Evolutionary conservation across 257 asterid genomes (phyloP).

Genomic region (Ballota nigra): DNA sequence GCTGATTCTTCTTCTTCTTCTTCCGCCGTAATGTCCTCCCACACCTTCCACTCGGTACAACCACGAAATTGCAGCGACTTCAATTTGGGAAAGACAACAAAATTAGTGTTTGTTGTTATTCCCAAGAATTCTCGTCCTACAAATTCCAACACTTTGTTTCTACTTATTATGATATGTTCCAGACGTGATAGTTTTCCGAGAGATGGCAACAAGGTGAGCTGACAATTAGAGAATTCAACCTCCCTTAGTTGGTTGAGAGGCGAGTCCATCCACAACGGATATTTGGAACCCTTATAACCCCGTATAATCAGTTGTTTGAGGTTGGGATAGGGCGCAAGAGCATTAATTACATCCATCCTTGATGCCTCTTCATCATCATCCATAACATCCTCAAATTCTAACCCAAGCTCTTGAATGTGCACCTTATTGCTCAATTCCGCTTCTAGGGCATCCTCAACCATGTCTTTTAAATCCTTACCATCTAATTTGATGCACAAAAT

Average conservation of each 20-base stretch:
- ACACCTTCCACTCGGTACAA: slow-evolving; percentile 16
- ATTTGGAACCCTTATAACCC: background rate
- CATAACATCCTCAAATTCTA: no score
- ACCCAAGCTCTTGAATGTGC: no score
- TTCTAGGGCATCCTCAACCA: no score
- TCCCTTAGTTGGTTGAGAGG: background rate
- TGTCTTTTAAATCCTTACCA: background rate
- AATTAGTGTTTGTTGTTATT: background rate
- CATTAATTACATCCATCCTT: no score
- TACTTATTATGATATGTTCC: background rate
- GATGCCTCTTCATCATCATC: no score
- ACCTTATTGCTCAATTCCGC: no score
- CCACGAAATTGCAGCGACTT: slow-evolving; percentile 9
- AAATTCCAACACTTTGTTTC: slow-evolving; percentile 9
- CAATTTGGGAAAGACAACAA: slow-evolving; percentile 23
- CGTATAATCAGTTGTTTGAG: no score
- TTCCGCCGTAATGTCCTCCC: slow-evolving; percentile 25
- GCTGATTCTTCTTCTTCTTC: no score
- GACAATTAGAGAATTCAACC: background rate
- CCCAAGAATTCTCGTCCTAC: slow-evolving; percentile 25
- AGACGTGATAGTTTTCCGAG: no score
- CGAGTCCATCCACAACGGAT: no score
- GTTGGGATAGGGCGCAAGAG: slow-evolving; percentile 14
- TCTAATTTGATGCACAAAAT: no score
- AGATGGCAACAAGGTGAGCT: background rate